Conservation (phyloP, 768 basidiomycete species). For the Hypholoma sublateritium region DNA sequence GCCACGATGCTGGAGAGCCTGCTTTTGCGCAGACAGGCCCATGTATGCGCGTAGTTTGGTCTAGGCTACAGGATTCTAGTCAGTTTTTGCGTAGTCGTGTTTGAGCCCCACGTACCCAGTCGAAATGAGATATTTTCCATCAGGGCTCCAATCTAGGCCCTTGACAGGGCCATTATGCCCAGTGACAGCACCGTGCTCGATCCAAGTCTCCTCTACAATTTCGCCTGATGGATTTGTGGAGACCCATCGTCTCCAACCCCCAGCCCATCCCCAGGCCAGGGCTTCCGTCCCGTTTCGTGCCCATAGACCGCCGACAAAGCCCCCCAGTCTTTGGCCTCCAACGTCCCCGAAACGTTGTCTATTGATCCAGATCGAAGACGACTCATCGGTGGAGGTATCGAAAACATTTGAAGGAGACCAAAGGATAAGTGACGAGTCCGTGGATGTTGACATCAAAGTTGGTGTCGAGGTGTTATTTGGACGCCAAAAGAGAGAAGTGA, state of each 20-base stretch:
- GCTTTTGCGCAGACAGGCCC: conserved; percentile 39
- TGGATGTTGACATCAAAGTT: conserved; percentile 87
- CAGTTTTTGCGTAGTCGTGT: neutral
- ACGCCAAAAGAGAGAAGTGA: conserved; percentile 89
- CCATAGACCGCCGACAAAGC: conserved; percentile 93
- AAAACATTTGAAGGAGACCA: conserved; percentile 78
- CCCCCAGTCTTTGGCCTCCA: conserved; percentile 86
- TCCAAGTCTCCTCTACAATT: conserved; percentile 55
- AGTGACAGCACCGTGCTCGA: conserved; percentile 73
- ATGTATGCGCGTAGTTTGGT: conserved; percentile 92
- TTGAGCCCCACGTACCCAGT: conserved; percentile 56
- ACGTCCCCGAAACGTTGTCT: conserved; percentile 91
- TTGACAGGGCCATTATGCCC: conserved; percentile 84
- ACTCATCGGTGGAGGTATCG: conserved; percentile 30
- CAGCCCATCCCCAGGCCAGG: conserved; percentile 91
- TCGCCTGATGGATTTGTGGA: conserved; percentile 27
- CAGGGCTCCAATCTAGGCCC: conserved; percentile 84
- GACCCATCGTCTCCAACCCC: conserved; percentile 90
- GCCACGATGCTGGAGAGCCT: conserved; percentile 47
- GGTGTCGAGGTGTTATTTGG: conserved; percentile 35
- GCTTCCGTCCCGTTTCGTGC: conserved; percentile 58
- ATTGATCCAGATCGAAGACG: conserved; percentile 85
- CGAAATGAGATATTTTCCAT: conserved; percentile 84
- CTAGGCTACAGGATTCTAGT: conserved; percentile 51
- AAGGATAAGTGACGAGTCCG: conserved; percentile 92